Percentiles rank a stretch among this genome's conserved stretches.
Conservation (phyloP, 2,329 filamentous ascomycete genomes). For the Fusarium foetens region DNA sequence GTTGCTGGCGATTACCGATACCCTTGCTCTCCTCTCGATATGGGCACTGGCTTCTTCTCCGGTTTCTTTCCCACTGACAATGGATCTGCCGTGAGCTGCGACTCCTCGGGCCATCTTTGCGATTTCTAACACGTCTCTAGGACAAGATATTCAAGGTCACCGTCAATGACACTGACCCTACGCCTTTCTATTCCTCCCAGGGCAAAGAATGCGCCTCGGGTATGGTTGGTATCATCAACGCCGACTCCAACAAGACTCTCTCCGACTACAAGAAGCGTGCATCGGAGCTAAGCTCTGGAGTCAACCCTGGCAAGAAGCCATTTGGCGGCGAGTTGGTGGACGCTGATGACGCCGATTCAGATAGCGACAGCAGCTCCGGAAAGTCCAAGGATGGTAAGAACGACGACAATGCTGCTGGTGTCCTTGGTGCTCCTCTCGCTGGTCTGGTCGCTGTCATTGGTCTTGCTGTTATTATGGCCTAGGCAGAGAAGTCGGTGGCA, state of each 20-base stretch:
- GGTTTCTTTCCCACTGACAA: conserved; percentile 47
- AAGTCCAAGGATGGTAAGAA: conserved; percentile 21
- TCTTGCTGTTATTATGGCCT: conserved; percentile 35
- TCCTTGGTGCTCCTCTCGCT: conserved; percentile 27
- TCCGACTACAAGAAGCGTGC: conserved; percentile 48
- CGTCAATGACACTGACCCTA: conserved; percentile 48
- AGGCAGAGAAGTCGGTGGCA: background rate
- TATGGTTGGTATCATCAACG: conserved; percentile 55
- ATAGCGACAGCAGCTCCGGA: conserved; percentile 4
- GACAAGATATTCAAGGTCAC: conserved; percentile 51
- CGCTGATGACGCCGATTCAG: conserved; percentile 30
- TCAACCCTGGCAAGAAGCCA: conserved; percentile 40
- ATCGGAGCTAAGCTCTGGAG: conserved; percentile 38
- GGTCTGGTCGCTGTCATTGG: conserved; percentile 33
- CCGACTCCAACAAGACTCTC: conserved; percentile 44
- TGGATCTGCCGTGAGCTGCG: conserved; percentile 44
- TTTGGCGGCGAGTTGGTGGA: conserved; percentile 48
- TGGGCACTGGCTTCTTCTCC: conserved; percentile 53
- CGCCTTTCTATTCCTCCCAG: conserved; percentile 54
- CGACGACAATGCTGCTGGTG: conserved; percentile 29
- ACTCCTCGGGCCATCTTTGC: background rate
- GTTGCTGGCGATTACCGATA: conserved; percentile 50
- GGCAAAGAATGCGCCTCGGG: conserved; percentile 51
- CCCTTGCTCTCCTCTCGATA: conserved; percentile 49
- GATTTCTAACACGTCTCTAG: conserved; percentile 35